Evolutionary conservation across 2,329 filamentous ascomycete genomes (phyloP).

Genomic region (Fusarium marasasianum): DNA sequence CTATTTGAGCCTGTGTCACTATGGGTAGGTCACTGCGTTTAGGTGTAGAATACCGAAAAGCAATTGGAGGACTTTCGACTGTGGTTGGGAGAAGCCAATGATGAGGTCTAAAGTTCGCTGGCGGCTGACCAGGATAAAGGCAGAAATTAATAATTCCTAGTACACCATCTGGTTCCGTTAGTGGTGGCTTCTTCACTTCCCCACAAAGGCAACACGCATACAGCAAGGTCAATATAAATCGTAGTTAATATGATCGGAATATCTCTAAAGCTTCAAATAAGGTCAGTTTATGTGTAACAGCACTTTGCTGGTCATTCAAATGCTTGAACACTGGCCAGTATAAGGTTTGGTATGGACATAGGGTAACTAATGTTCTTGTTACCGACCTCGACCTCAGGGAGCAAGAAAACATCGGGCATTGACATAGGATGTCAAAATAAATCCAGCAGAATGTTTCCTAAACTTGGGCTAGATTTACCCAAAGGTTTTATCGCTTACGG

Average conservation of each 20-base stretch:
- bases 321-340: not conserved
- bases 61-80: not conserved
- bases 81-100: slow-evolving; percentile 21
- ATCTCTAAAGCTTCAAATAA: not conserved
- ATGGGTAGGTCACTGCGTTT: not conserved
- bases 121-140: slow-evolving; percentile 40
- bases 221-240: not conserved
- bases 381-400: no score
- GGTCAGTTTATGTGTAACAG: not conserved
- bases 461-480: no score
- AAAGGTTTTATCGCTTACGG: no score
- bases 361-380: not conserved
- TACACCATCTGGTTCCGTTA: not conserved
- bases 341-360: not conserved
- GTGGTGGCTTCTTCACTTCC: not conserved
- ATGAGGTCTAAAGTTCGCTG: slow-evolving; percentile 28
- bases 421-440: no score
- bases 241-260: not conserved
- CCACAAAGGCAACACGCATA: not conserved
- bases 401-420: no score
- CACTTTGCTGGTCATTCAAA: not conserved
- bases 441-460: no score
- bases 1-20: slow-evolving; percentile 11
- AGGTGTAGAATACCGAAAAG: not conserved
- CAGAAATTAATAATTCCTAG: slow-evolving; percentile 42